These are phyloP conservation scores for Blastocystis sp. DNA, from an alignment of 352 stramenopile genomes.

Conservation along the genomic window DNA sequence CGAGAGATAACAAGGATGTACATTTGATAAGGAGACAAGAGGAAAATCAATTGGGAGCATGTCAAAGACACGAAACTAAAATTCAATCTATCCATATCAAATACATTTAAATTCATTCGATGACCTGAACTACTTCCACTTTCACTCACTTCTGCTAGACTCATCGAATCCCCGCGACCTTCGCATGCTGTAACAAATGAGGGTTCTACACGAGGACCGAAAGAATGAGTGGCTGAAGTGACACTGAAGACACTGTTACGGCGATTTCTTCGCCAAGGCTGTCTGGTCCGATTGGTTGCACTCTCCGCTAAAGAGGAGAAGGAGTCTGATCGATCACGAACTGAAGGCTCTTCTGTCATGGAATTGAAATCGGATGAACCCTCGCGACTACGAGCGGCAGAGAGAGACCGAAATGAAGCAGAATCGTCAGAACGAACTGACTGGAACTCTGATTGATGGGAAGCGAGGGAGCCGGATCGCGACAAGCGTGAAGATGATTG, in stretches of 20 bases:
- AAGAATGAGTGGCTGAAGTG: background rate
- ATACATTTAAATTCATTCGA: constrained; percentile 54
- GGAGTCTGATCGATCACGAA: background rate
- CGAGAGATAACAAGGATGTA: constrained; percentile 35
- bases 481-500: background rate
- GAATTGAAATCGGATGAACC: constrained; percentile 13
- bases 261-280: background rate
- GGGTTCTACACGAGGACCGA: background rate
- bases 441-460: constrained; percentile 16
- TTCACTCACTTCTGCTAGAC: background rate
- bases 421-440: constrained; percentile 33
- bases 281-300: background rate
- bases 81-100: background rate
- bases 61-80: constrained; percentile 46
- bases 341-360: background rate
- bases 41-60: constrained; percentile 51
- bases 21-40: constrained; percentile 20
- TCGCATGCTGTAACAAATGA: background rate
- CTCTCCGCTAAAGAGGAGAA: constrained; percentile 15
- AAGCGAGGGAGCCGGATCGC: background rate
- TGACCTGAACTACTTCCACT: background rate
- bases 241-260: constrained; percentile 50
- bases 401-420: background rate
- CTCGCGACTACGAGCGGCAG: background rate
- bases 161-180: background rate